These are phyloP conservation scores for Iris macrosiphon DNA, from an alignment of 106 monocot species.

Conservation along the genomic window DNA sequence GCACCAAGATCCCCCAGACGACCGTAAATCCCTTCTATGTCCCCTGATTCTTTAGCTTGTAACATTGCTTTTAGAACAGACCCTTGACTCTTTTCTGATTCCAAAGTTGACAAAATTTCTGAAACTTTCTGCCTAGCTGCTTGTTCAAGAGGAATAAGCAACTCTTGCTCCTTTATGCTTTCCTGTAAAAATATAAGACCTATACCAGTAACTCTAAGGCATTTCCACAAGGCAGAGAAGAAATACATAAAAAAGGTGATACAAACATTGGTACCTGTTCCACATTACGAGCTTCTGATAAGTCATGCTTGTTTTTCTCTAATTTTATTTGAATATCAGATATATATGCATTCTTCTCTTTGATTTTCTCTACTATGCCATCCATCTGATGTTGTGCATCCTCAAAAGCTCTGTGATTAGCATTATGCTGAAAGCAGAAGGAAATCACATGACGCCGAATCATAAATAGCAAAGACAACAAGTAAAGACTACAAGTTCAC, in stretches of 20 bases:
- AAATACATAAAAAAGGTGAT: neutral
- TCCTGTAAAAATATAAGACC: conserved; percentile 37
- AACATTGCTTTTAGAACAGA: conserved; percentile 84
- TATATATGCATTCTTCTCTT: conserved; percentile 28
- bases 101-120: conserved; percentile 58
- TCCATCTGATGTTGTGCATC: conserved; percentile 56
- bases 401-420: conserved; percentile 53
- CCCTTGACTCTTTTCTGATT: conserved; percentile 86
- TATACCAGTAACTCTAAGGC: neutral
- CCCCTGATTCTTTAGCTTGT: conserved; percentile 72
- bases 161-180: conserved; percentile 63
- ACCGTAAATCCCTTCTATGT: conserved; percentile 97
- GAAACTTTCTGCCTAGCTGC: conserved; percentile 85
- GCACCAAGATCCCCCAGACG: conserved; percentile 96
- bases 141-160: conserved; percentile 84
- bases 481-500: no score
- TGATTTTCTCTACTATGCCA: conserved; percentile 48
- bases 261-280: conserved; percentile 53
- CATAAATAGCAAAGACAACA: no score
- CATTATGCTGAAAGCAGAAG: conserved; percentile 57
- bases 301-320: conserved; percentile 47
- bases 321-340: conserved; percentile 44
- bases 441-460: conserved; percentile 1
- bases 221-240: neutral
- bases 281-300: conserved; percentile 43